phyloP scores from a whole-genome alignment of 257 asterid genomes.

The Primulina tabacum region DNA sequence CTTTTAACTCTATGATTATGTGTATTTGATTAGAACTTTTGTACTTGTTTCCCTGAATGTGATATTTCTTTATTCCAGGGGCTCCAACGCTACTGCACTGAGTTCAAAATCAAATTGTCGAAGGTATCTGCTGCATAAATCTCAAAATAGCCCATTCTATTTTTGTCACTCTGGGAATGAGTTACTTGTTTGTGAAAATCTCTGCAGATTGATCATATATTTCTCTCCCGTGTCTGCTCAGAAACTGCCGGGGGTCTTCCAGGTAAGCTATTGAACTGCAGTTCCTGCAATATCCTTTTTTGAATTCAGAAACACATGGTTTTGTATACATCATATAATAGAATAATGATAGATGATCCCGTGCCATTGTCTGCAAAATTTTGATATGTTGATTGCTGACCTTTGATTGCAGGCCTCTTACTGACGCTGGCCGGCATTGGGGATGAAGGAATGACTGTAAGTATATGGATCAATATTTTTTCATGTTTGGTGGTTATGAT shows the following conservation, averaged over 20 bases:
- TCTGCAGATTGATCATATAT: slow-evolving; percentile 90
- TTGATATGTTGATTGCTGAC: slow-evolving; percentile 9
- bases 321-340: background rate
- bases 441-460: slow-evolving; percentile 87
- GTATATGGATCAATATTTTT: slow-evolving; percentile 26
- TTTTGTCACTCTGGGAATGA: slow-evolving; percentile 12
- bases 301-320: slow-evolving; percentile 3
- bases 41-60: slow-evolving; percentile 19
- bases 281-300: background rate
- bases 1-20: background rate
- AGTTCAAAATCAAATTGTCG: slow-evolving; percentile 87
- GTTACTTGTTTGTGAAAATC: slow-evolving; percentile 11
- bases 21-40: background rate
- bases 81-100: slow-evolving; percentile 93
- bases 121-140: slow-evolving; percentile 46
- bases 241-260: slow-evolving; percentile 99
- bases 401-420: slow-evolving; percentile 64
- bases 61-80: slow-evolving; percentile 54
- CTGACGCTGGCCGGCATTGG: slow-evolving; percentile 92
- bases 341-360: background rate
- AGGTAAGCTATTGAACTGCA: slow-evolving; percentile 40
- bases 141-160: background rate
- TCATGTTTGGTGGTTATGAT: background rate
- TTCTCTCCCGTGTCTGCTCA: slow-evolving; percentile 92
- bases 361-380: background rate